These are phyloP conservation scores for Artemisia princeps DNA, from an alignment of 140 eudicot genomes.

Conservation along the genomic window DNA sequence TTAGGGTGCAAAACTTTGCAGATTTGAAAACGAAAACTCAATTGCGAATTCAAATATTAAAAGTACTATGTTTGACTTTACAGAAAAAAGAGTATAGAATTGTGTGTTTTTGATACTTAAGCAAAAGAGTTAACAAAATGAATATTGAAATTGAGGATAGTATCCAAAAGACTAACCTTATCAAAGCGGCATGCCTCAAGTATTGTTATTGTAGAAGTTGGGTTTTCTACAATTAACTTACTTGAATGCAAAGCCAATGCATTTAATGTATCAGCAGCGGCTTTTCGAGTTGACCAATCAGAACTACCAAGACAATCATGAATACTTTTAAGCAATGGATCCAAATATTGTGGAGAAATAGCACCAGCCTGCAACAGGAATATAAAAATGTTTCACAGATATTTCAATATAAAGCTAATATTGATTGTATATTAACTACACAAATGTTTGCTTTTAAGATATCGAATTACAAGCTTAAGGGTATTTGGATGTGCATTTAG, in stretches of 20 bases:
- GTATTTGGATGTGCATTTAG: not conserved
- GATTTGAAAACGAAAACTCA: too few species aligned
- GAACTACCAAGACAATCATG: conserved; percentile 65
- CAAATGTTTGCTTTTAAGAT: not conserved
- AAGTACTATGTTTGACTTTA: not conserved
- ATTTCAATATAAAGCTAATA: not conserved
- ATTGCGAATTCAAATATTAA: too few species aligned
- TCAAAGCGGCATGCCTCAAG: conserved; percentile 87
- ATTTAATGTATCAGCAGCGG: conserved; percentile 79
- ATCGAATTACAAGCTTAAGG: not conserved
- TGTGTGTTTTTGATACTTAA: conserved; percentile 2
- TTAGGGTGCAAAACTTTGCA: too few species aligned
- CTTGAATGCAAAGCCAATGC: conserved; percentile 60
- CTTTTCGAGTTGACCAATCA: conserved; percentile 94
- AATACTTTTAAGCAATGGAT: conserved; percentile 68
- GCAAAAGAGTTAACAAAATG: conserved; percentile 6
- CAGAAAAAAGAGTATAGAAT: not conserved
- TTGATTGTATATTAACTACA: not conserved
- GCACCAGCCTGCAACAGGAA: conserved; percentile 70
- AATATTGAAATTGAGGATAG: not conserved
- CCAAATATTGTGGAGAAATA: conserved; percentile 66
- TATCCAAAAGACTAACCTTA: conserved; percentile 42
- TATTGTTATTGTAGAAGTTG: conserved; percentile 48
- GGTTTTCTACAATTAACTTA: conserved; percentile 45
- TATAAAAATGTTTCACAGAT: conserved; percentile 9